Conservation (phyloP, 768 basidiomycete genomes). For the Tylopilus plumbeoviolaceoides region DNA sequence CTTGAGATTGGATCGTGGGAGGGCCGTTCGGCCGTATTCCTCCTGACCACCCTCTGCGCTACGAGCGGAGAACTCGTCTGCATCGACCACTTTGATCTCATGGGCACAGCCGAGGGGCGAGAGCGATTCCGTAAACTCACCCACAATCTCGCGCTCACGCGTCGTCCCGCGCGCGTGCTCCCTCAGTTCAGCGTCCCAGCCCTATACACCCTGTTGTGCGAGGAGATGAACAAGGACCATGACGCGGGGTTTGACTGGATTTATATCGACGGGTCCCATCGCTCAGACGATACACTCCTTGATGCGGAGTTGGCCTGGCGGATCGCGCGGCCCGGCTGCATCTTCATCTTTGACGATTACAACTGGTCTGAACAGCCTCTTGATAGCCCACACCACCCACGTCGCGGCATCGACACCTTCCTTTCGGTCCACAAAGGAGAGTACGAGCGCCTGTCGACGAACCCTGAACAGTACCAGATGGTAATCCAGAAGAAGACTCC, state of each 20-base stretch:
- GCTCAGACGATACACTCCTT: slow-evolving; percentile 57
- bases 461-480: slow-evolving; percentile 44
- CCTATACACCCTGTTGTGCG: slow-evolving; percentile 42
- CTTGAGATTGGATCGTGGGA: slow-evolving; percentile 64
- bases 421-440: slow-evolving; percentile 47
- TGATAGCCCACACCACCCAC: slow-evolving; percentile 50
- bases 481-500: slow-evolving; percentile 46
- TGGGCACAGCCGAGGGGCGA: slow-evolving; percentile 43
- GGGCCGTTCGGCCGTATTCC: slow-evolving; percentile 57
- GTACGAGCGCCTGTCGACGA: slow-evolving; percentile 38
- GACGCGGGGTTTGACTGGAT: slow-evolving; percentile 53
- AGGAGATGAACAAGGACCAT: slow-evolving; percentile 35
- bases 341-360: slow-evolving; percentile 59
- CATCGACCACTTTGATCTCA: slow-evolving; percentile 58
- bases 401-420: slow-evolving; percentile 54
- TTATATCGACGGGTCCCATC: slow-evolving; percentile 57
- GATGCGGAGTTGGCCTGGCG: slow-evolving; percentile 60
- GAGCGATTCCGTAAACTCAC: slow-evolving; percentile 41
- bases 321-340: slow-evolving; percentile 44
- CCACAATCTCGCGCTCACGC: slow-evolving; percentile 46
- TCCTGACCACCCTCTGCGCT: slow-evolving; percentile 45
- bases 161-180: slow-evolving; percentile 43
- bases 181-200: slow-evolving; percentile 52
- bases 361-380: slow-evolving; percentile 47
- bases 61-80: slow-evolving; percentile 45